Base-by-base conservation (phyloP, 805 yeast species). In the Kuraishia capsulata region DNA sequence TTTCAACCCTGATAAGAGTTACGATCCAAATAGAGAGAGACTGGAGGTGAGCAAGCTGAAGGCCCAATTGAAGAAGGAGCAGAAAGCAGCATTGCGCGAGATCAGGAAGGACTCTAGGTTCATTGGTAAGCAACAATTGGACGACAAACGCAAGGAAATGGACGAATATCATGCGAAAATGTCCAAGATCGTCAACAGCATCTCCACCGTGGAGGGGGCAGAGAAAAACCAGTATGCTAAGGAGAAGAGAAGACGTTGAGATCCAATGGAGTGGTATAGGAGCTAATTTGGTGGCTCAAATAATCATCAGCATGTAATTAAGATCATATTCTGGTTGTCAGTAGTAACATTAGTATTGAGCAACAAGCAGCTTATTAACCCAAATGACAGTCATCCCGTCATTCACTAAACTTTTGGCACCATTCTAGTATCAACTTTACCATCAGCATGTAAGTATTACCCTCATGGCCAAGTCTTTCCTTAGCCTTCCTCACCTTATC, bases 1-100 rank as follows among this genome's bases (percentile, higher is more conserved):
- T 67, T 92, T 81, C 74, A 90, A 89, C 64, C 96, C 96, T 40
- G 96, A 87, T 55, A 85, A 79, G 75, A 89, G 85, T 64, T 83
- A 87, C 58, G 96, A 90, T 57, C 73, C 82, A 38, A 83, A 89
- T 56, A 71, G 78, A 48, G 78, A 81, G 43, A 73, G 92, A 60
- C 85, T 79, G 48, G 97, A 92, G 59, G 62, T 85, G 49, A 72
- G 71, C 56, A 92, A 92, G 69, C 73, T 90, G 67, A 76, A 74
- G 61, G 78, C 82, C 17, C 86, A 84, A 63, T 64, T 88, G 61
- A 92, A 92, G 78, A 83, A 88, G 61, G 98, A 92, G 63, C 78
- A 81, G 56, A 92, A 92, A 65, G 74, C 80, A 49, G 81, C 89
- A 0, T 61, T 92, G 63, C 85, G 89, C 52, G 97, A 92, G 53